Conservation (phyloP, 2,329 filamentous ascomycete species). For the Raffaelea albimanens region DNA sequence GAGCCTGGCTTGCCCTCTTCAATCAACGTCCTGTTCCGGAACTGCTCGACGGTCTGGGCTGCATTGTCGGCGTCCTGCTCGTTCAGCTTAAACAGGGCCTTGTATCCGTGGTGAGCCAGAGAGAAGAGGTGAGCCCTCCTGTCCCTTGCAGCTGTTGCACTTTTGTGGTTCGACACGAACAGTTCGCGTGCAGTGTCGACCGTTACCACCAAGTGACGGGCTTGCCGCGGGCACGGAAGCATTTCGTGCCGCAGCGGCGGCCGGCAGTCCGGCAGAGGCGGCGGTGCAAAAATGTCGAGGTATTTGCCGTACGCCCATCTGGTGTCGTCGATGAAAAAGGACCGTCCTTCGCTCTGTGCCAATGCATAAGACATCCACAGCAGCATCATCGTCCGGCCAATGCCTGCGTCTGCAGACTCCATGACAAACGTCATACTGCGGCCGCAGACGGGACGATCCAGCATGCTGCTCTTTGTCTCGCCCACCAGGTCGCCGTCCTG, state of each 20-base stretch:
- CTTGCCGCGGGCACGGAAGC: conserved; percentile 68
- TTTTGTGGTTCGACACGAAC: conserved; percentile 43
- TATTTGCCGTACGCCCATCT: conserved; percentile 76
- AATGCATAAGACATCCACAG: conserved; percentile 79
- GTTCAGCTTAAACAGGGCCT: conserved; percentile 63
- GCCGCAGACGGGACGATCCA: conserved; percentile 51
- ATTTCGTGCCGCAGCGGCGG: conserved; percentile 67
- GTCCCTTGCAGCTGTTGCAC: conserved; percentile 35
- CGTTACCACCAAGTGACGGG: conserved; percentile 66
- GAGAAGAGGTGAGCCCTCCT: conserved; percentile 48
- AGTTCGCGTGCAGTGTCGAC: conserved; percentile 54
- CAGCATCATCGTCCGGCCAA: conserved; percentile 68
- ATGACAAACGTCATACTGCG: conserved; percentile 69
- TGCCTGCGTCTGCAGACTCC: conserved; percentile 63
- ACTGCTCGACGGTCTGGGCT: conserved; percentile 42
- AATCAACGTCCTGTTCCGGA: conserved; percentile 38
- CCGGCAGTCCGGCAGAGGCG: conserved; percentile 55
- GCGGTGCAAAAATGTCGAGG: conserved; percentile 59
- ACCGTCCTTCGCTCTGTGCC: conserved; percentile 61
- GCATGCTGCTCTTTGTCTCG: conserved; percentile 27
- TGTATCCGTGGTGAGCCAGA: conserved; percentile 60
- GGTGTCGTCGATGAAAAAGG: conserved; percentile 79
- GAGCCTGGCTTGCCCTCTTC: conserved; percentile 20
- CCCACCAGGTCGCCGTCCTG: conserved; percentile 33
- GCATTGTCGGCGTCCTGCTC: conserved; percentile 59